Evolutionary conservation across 192 early-diverging fungal genomes (phyloP).

Genomic region (Hyaloraphidium curvatum): DNA sequence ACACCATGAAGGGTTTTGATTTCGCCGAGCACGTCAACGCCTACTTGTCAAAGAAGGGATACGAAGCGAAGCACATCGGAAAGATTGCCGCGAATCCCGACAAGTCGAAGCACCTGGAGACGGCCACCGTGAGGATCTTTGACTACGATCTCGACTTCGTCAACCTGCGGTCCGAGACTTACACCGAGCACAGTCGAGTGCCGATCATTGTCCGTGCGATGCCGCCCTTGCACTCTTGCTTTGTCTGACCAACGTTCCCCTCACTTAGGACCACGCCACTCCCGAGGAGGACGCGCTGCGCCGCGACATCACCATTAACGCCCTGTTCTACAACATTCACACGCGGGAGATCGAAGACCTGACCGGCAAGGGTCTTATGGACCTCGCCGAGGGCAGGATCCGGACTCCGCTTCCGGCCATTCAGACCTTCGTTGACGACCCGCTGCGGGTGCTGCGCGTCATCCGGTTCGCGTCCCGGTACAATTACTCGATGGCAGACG

Average conservation of each 20-base stretch:
- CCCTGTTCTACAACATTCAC: slow-evolving; percentile 91
- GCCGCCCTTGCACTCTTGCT: no score
- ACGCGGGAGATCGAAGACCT: slow-evolving; percentile 70
- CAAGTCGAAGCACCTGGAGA: slow-evolving; percentile 93
- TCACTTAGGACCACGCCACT: slow-evolving; percentile 44
- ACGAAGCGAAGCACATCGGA: slow-evolving; percentile 26
- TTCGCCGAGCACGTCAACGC: slow-evolving; percentile 60
- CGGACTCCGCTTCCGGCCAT: slow-evolving; percentile 76
- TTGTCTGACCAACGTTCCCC: no score
- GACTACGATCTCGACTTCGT: slow-evolving; percentile 80
- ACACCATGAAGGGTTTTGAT: slow-evolving; percentile 80
- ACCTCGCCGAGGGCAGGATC: slow-evolving; percentile 49
- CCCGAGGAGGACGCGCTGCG: slow-evolving; percentile 79
- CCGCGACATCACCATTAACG: slow-evolving; percentile 95
- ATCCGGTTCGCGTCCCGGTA: slow-evolving; percentile 91
- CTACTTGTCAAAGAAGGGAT: slow-evolving; percentile 21
- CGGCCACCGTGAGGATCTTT: slow-evolving; percentile 70
- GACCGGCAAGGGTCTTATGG: slow-evolving; percentile 33
- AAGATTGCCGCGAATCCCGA: slow-evolving; percentile 87
- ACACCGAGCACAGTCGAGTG: slow-evolving; percentile 60
- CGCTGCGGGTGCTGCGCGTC: slow-evolving; percentile 78
- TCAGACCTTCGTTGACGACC: slow-evolving; percentile 88
- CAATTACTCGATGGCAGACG: slow-evolving; percentile 47
- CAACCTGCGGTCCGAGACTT: slow-evolving; percentile 81
- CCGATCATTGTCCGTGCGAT: slow-evolving; percentile 28